phyloP scores from a whole-genome alignment of 805 yeast genomes.

The Suhomyces faveliae region DNA sequence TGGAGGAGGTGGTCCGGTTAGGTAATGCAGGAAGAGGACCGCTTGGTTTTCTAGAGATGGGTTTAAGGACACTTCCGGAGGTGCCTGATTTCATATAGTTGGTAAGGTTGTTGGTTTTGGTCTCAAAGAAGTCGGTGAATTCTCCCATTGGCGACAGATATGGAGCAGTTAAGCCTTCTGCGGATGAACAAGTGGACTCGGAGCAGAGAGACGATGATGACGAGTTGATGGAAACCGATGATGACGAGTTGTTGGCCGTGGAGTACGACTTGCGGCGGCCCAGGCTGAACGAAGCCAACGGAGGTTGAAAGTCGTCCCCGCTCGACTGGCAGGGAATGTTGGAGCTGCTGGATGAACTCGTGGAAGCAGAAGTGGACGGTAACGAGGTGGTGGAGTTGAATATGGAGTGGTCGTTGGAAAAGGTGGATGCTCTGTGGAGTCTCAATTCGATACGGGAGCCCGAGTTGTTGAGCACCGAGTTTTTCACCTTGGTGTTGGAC shows the following conservation, averaged over 20 bases:
- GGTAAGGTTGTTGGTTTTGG: conserved; percentile 10
- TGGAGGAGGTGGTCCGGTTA: background rate
- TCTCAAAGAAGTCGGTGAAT: conserved; percentile 24
- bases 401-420: conserved; percentile 22
- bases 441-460: conserved; percentile 10
- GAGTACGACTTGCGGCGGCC: conserved; percentile 17
- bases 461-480: conserved; percentile 4
- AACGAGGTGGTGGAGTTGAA: conserved; percentile 9
- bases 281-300: conserved; percentile 23
- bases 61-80: conserved; percentile 2
- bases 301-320: conserved; percentile 33
- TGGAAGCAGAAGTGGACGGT: conserved; percentile 1
- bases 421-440: conserved; percentile 26
- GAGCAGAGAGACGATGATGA: conserved; percentile 27
- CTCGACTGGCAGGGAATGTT: conserved; percentile 12
- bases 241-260: conserved; percentile 17
- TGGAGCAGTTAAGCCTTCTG: conserved; percentile 30
- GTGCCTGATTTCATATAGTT: conserved; percentile 3
- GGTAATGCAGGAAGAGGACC: conserved; percentile 8
- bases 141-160: conserved; percentile 26
- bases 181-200: conserved; percentile 28
- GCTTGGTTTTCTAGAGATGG: conserved; percentile 5
- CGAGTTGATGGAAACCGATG: conserved; percentile 30
- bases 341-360: conserved; percentile 3
- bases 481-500: conserved; percentile 14